Conservation (phyloP, 1,139 yeast species). For the Kluyveromyces sp. region DNA sequence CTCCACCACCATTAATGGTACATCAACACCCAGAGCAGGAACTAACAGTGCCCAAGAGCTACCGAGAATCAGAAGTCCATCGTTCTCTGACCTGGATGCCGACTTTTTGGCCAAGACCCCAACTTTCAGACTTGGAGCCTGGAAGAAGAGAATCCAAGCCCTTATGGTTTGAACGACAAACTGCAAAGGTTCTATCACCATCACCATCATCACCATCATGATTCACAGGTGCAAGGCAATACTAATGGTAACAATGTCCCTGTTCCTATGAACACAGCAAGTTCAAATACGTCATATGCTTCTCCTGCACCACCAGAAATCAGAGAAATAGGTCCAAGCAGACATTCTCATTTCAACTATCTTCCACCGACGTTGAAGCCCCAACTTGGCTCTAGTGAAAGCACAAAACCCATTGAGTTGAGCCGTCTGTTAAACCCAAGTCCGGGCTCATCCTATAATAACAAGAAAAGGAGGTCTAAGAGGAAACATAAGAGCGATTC, state of each 20-base stretch:
- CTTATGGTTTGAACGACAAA: slow-evolving; percentile 4
- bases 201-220: slow-evolving; percentile 37
- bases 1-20: background rate
- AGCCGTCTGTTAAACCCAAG: slow-evolving; percentile 36
- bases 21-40: background rate
- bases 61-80: slow-evolving; percentile 1
- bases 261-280: slow-evolving; percentile 6
- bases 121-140: slow-evolving; percentile 18
- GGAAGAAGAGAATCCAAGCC: slow-evolving; percentile 10
- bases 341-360: slow-evolving; percentile 66
- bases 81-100: slow-evolving; percentile 9
- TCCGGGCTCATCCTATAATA: slow-evolving; percentile 4
- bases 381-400: slow-evolving; percentile 50
- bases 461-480: slow-evolving; percentile 11
- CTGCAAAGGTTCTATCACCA: slow-evolving; percentile 1
- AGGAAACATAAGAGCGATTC: slow-evolving; percentile 8
- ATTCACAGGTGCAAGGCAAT: background rate
- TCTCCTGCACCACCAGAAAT: slow-evolving; percentile 36
- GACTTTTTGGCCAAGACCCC: slow-evolving; percentile 19
- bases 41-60: slow-evolving; percentile 1
- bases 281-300: slow-evolving; percentile 24
- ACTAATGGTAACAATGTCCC: too few species aligned
- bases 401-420: slow-evolving; percentile 37
- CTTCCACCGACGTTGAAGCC: slow-evolving; percentile 67
- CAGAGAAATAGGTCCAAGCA: slow-evolving; percentile 46